Base-by-base conservation (phyloP, 257 asterid genomes). In the Solanum appendiculatum region DNA sequence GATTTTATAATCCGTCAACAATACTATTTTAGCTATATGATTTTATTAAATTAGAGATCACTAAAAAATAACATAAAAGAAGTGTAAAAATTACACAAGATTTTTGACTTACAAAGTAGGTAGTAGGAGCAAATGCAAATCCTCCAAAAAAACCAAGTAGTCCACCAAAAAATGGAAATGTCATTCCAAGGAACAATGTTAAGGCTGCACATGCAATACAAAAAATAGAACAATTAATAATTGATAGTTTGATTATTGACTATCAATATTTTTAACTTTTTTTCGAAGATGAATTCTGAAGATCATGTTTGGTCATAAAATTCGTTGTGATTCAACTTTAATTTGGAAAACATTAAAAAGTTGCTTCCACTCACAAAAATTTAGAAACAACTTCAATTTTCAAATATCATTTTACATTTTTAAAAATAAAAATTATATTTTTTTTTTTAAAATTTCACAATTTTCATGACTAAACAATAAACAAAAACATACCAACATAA, bases 111-210 rank as follows among this genome's bases (percentile, higher is more conserved):
- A 91, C 93, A 75, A 15, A 91, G 86, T 90, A 91, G 31, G 93
- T 78, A 2, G 80, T 72, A 34, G 80, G 80, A 34, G 80, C 48
- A 72, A 72, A 72, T 34, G 80, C 46, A 72, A 72, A 72, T 34
- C 80, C 80, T 72, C 80, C 80, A 20, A 72, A 72, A 25, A 72
- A 72, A 34, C 80, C 11, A 7, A 72, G 80, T 72, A 72, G 46
- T 72, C 80, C 80, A 72, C 80, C 27, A 34, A 72, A 72, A 14
- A 92, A 92, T 37, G 94, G 93, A 63, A 92, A 89, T 34, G 93
- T 69, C 25, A 92, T 87, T 60, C 54, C 94, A 20, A 89, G 5
- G 25, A 90, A 74, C 92, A 91, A 88, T 14, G 94, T 92, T 27
- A 88, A 7, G n/a, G 88, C 92, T 92, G 87, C 66, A 72, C 15